Conservation (phyloP, 768 basidiomycete species). For the Dentipellis sp. region DNA sequence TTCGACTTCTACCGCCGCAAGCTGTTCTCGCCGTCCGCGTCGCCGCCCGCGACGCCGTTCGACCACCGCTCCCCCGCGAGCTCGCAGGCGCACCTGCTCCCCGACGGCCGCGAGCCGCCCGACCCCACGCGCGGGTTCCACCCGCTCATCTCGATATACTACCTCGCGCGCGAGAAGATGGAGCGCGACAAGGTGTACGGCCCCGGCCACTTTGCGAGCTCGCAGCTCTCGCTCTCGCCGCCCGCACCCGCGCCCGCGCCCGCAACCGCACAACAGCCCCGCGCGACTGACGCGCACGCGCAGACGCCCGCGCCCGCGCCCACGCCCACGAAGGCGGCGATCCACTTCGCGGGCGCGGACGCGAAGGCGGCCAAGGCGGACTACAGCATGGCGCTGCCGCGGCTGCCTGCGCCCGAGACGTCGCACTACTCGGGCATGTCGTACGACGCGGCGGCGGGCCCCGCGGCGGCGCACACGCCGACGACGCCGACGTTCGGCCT, state of each 20-base stretch:
- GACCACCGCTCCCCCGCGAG: constrained; percentile 51
- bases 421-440: constrained; percentile 78
- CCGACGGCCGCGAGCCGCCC: constrained; percentile 39
- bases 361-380: constrained; percentile 41
- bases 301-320: constrained; percentile 15
- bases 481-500: constrained; percentile 46
- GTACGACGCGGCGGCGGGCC: constrained; percentile 44
- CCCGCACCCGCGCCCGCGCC: no score
- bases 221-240: constrained; percentile 60
- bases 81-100: constrained; percentile 46
- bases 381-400: constrained; percentile 76
- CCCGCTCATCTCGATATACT: constrained; percentile 94
- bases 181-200: constrained; percentile 94
- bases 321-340: constrained; percentile 14
- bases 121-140: constrained; percentile 94
- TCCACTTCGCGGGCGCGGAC: constrained; percentile 10
- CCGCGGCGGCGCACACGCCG: constrained; percentile 47
- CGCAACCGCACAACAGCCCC: background rate
- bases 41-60: constrained; percentile 43
- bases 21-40: constrained; percentile 53
- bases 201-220: constrained; percentile 87
- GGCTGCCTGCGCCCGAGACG: constrained; percentile 72
- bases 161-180: constrained; percentile 89
- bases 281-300: background rate
- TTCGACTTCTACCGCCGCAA: constrained; percentile 93